Percentiles rank a stretch among this genome's conserved stretches.
Evolutionary conservation across 331 rosid genomes (phyloP).

Genomic region (Rhamnella rubrinervis): DNA sequence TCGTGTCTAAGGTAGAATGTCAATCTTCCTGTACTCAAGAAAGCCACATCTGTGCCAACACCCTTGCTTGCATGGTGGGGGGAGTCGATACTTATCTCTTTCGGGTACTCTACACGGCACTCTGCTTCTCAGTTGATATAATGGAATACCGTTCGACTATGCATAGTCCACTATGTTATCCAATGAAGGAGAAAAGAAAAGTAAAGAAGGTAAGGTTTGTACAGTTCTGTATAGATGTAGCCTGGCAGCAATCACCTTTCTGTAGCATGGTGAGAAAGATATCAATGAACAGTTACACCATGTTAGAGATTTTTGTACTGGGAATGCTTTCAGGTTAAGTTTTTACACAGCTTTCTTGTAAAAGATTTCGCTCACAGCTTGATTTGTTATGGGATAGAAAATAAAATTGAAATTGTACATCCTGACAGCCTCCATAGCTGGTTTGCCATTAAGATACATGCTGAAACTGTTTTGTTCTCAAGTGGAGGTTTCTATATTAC

Average conservation of each 20-base stretch:
- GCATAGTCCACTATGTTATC: too few species aligned
- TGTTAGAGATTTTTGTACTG: constrained; percentile 24
- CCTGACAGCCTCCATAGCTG: neutral
- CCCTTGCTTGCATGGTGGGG: too few species aligned
- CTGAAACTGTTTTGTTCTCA: neutral
- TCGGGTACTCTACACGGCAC: too few species aligned
- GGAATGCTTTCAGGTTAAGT: constrained; percentile 10
- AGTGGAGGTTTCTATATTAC: too few species aligned
- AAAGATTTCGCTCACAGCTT: constrained; percentile 12
- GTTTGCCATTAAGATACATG: neutral
- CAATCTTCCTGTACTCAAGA: neutral
- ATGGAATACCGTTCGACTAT: too few species aligned
- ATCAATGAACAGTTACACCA: constrained; percentile 10
- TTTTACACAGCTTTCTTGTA: constrained; percentile 23
- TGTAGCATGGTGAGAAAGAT: constrained; percentile 37
- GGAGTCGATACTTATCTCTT: too few species aligned
- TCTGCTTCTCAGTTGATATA: too few species aligned
- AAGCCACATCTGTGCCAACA: constrained; percentile 6
- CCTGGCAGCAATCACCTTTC: constrained; percentile 33
- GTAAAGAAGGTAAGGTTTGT: constrained; percentile 26
- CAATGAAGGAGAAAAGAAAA: constrained; percentile 12
- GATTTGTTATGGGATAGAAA: constrained; percentile 8
- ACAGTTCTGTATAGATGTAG: constrained; percentile 40
- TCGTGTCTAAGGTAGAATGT: neutral
- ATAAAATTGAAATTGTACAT: constrained; percentile 33